Conservation (phyloP, 306 rosid species). For the Glycyrrhiza uralensis region DNA sequence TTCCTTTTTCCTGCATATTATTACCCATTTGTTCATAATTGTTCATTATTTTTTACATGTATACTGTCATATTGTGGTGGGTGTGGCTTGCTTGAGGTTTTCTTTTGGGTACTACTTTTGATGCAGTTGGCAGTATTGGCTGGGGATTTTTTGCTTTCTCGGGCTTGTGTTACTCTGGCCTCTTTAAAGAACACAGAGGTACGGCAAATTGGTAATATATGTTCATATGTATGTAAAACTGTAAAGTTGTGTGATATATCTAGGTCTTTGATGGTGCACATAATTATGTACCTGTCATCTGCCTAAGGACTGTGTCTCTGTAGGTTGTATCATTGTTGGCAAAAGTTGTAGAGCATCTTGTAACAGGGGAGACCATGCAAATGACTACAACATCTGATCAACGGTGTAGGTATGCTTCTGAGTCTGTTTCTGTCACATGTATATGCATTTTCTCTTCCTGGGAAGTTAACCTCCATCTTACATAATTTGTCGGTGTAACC, state of each 20-base stretch:
- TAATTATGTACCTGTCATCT: constrained; percentile 4
- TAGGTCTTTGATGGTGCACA: constrained; percentile 9
- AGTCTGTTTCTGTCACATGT: constrained; percentile 21
- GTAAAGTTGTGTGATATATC: not conserved
- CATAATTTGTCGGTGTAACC: not conserved
- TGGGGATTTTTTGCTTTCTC: constrained; percentile 93
- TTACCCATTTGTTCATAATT: not conserved
- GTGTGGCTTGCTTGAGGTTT: constrained; percentile 26
- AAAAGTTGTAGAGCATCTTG: constrained; percentile 78
- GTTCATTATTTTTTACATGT: constrained; percentile 15
- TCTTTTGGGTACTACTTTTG: constrained; percentile 14
- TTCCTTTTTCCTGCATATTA: not conserved
- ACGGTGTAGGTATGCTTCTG: constrained; percentile 66
- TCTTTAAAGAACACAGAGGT: constrained; percentile 91
- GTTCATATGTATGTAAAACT: not conserved
- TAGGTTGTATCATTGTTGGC: constrained; percentile 82
- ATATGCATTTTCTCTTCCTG: constrained; percentile 1
- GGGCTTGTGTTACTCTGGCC: constrained; percentile 96
- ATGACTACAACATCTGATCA: constrained; percentile 71
- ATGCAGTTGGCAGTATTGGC: constrained; percentile 89
- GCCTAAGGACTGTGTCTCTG: constrained; percentile 23
- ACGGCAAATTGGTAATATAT: constrained; percentile 5
- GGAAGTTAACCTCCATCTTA: not conserved
- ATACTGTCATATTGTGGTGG: constrained; percentile 12
- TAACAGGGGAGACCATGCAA: constrained; percentile 96